phyloP scores from a whole-genome alignment of 2,329 filamentous ascomycete species.

The Pleoardoris graminearum region DNA sequence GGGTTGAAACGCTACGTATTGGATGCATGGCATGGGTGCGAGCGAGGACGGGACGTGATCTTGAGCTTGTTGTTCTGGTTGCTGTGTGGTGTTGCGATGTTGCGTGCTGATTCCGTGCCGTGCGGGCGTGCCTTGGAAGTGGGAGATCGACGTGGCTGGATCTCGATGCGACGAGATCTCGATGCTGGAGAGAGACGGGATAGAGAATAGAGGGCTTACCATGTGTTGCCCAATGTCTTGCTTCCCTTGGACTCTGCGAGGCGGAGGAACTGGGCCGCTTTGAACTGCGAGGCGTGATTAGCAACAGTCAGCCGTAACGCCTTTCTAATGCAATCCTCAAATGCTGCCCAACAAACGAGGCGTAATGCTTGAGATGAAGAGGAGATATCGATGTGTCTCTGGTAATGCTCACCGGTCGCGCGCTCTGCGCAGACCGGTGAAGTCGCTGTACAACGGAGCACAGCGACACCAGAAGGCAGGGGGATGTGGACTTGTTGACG shows the following conservation, averaged over 20 bases:
- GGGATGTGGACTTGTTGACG: not conserved
- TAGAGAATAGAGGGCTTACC: conserved; percentile 60
- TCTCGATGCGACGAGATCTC: conserved; percentile 14
- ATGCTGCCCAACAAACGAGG: conserved; percentile 50
- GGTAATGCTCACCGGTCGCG: too few relatives aligned
- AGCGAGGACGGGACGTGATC: conserved; percentile 23
- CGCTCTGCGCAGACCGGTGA: conserved; percentile 40
- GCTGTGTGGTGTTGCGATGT: conserved; percentile 18
- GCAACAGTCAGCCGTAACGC: conserved; percentile 35
- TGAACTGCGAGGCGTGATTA: conserved; percentile 63
- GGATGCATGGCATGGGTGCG: conserved; percentile 13
- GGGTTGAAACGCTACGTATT: conserved; percentile 38
- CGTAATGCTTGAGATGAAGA: conserved; percentile 22
- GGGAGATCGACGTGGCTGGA: conserved; percentile 18
- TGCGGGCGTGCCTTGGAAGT: conserved; percentile 10
- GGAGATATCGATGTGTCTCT: conserved; percentile 25
- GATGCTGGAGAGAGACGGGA: conserved; percentile 19
- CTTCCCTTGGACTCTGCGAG: conserved; percentile 85
- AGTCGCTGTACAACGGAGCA: conserved; percentile 13
- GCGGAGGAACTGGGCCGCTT: conserved; percentile 86
- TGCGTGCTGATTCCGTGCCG: conserved; percentile 18
- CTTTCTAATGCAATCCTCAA: conserved; percentile 11
- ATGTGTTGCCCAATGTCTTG: conserved; percentile 91
- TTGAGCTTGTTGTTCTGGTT: conserved; percentile 16
- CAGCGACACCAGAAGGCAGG: conserved; percentile 8